Conservation (phyloP, 345 rosid genomes). For the Aurinia saxatilis region DNA sequence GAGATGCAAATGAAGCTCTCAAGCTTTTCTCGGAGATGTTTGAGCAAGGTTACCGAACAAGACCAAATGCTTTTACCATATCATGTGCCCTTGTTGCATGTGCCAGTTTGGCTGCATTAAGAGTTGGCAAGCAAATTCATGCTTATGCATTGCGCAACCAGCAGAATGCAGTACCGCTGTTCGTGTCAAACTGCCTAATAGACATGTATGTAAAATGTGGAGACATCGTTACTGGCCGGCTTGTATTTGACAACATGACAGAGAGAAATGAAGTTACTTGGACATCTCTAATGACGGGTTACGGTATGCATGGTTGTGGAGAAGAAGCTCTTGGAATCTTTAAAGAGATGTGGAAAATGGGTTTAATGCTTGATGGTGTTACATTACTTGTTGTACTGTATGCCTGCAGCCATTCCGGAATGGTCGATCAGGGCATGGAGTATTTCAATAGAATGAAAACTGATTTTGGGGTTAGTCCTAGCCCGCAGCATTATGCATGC, state of each 20-base stretch:
- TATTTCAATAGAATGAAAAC: slow-evolving; percentile 48
- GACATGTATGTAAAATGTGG: slow-evolving; percentile 89
- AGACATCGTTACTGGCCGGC: slow-evolving; percentile 45
- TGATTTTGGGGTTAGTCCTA: slow-evolving; percentile 48
- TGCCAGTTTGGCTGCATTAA: slow-evolving; percentile 61
- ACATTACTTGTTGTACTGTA: slow-evolving; percentile 71
- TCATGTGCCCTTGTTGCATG: slow-evolving; percentile 81
- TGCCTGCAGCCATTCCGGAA: slow-evolving; percentile 89
- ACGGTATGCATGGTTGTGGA: slow-evolving; percentile 83
- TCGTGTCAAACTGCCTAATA: slow-evolving; percentile 64
- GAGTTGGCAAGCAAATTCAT: slow-evolving; percentile 67
- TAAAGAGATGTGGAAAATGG: slow-evolving; percentile 49
- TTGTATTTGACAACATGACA: slow-evolving; percentile 53
- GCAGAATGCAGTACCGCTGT: slow-evolving; percentile 26
- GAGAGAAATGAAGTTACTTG: slow-evolving; percentile 64
- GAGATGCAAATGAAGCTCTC: slow-evolving; percentile 67
- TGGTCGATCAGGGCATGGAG: slow-evolving; percentile 63
- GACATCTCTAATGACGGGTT: slow-evolving; percentile 77
- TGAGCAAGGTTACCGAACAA: slow-evolving; percentile 31
- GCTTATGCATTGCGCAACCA: slow-evolving; percentile 54
- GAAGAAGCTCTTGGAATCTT: slow-evolving; percentile 55
- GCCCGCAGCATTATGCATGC: slow-evolving; percentile 75
- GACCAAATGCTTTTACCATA: slow-evolving; percentile 72
- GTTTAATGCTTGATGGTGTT: slow-evolving; percentile 53
- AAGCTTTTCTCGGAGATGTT: slow-evolving; percentile 57